phyloP scores from a whole-genome alignment of 75 land plant genomes.

The Azolla pinnata region DNA sequence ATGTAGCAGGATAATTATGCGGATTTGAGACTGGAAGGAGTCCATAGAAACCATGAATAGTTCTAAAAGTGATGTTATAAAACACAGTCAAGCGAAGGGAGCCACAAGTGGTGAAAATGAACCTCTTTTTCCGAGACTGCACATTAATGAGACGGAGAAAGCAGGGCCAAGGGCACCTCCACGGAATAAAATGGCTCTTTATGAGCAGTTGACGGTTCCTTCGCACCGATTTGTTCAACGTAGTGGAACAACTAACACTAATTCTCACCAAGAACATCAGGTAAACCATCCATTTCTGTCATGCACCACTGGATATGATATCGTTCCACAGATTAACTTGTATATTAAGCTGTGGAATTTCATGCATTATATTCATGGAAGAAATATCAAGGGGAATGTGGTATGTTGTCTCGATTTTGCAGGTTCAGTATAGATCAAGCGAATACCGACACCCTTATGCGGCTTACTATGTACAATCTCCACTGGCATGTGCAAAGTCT shows the following conservation, averaged over 20 bases:
- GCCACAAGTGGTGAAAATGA: neutral
- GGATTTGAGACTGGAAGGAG: too few species aligned
- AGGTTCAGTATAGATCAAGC: neutral
- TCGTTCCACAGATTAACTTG: too few species aligned
- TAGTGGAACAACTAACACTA: too few species aligned
- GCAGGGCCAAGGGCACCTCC: slow-evolving; percentile 92
- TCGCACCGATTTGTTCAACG: slow-evolving; percentile 33
- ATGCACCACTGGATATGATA: too few species aligned
- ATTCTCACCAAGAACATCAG: too few species aligned
- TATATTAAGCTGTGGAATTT: too few species aligned
- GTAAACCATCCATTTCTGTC: too few species aligned
- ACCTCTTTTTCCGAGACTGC: slow-evolving; percentile 77
- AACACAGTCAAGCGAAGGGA: neutral
- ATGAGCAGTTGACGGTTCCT: slow-evolving; percentile 80
- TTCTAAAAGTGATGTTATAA: neutral
- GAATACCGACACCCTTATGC: neutral
- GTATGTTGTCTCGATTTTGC: too few species aligned
- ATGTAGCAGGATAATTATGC: too few species aligned
- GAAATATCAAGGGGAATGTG: too few species aligned
- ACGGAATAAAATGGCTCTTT: slow-evolving; percentile 93
- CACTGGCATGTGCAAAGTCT: neutral
- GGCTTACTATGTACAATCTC: neutral
- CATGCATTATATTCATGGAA: too few species aligned
- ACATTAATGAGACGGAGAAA: slow-evolving; percentile 65
- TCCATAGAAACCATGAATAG: neutral